These are phyloP conservation scores for Podospora pseudoanserina DNA, from an alignment of 495 filamentous ascomycete species.

Conservation along the genomic window DNA sequence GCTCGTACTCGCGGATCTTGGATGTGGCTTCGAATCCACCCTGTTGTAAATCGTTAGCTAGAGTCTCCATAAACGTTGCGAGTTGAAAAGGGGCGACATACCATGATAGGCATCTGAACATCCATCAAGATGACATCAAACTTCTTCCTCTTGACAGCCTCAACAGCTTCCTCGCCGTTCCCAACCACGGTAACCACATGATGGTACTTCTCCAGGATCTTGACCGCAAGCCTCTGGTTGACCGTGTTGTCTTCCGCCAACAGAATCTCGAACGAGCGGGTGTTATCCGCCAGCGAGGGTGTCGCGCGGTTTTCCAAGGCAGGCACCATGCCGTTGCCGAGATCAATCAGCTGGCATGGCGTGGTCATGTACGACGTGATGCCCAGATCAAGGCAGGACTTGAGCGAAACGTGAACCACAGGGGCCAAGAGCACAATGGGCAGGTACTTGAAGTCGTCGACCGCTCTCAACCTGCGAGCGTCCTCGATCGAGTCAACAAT, in stretches of 20 bases:
- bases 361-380: constrained; percentile 99
- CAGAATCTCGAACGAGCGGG: constrained; percentile 92
- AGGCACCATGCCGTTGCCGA: constrained; percentile 98
- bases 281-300: constrained; percentile 87
- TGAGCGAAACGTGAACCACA: constrained; percentile 85
- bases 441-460: constrained; percentile 97
- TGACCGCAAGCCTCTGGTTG: constrained; percentile 93
- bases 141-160: constrained; percentile 80
- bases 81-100: constrained; percentile 33
- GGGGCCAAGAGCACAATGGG: constrained; percentile 93
- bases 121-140: constrained; percentile 99
- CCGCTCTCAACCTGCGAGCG: constrained; percentile 74
- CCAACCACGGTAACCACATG: constrained; percentile 94
- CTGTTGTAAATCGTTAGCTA: constrained; percentile 32
- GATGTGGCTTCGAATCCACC: constrained; percentile 97
- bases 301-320: constrained; percentile 92
- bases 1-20: constrained; percentile 94
- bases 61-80: too few relatives aligned
- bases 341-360: constrained; percentile 88
- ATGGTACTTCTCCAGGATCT: constrained; percentile 97
- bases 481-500: constrained; percentile 93
- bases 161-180: constrained; percentile 89
- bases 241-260: constrained; percentile 97
- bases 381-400: constrained; percentile 90
- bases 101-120: constrained; percentile 99